A percentile compares a stretch with the other conserved stretches of the same genome.
phyloP scores from a whole-genome alignment of 176 grass and related monocot species.

The Avena eriantha region DNA sequence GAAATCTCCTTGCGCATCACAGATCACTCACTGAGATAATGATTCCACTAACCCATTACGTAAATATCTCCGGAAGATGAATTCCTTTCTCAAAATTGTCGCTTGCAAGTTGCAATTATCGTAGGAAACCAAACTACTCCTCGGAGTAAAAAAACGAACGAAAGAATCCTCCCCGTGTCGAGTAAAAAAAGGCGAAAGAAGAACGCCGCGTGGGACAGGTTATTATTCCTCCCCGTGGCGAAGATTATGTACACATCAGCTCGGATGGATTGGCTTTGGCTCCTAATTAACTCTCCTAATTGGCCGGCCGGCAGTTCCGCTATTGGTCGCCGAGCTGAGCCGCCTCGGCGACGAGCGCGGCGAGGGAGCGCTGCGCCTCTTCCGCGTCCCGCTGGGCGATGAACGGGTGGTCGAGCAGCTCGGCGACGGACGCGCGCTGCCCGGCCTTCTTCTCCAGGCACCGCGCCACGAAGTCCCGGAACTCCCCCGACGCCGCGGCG shows the following conservation, averaged over 20 bases:
- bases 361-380: slow-evolving; percentile 49
- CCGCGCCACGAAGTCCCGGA: slow-evolving; percentile 73
- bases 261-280: slow-evolving; percentile 1
- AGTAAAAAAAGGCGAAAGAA: not conserved
- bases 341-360: slow-evolving; percentile 54
- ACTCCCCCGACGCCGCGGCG: slow-evolving; percentile 62
- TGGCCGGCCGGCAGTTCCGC: not conserved
- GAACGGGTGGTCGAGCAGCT: slow-evolving; percentile 81
- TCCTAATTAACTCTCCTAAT: slow-evolving; percentile 8
- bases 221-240: slow-evolving; percentile 40
- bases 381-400: slow-evolving; percentile 54
- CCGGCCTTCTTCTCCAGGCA: slow-evolving; percentile 89
- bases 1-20: not conserved
- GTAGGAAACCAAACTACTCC: slow-evolving; percentile 19
- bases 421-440: slow-evolving; percentile 62
- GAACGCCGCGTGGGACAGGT: slow-evolving; percentile 5
- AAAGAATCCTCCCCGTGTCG: no score
- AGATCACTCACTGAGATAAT: not conserved
- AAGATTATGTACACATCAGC: slow-evolving; percentile 58
- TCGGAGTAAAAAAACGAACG: not conserved
- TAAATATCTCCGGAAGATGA: not conserved
- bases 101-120: not conserved
- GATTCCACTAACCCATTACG: no score
- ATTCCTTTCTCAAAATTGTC: slow-evolving; percentile 7
- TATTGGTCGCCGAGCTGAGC: slow-evolving; percentile 41